Conservation (phyloP, 139 green algal genomes). For the Nannochloris sp. region DNA sequence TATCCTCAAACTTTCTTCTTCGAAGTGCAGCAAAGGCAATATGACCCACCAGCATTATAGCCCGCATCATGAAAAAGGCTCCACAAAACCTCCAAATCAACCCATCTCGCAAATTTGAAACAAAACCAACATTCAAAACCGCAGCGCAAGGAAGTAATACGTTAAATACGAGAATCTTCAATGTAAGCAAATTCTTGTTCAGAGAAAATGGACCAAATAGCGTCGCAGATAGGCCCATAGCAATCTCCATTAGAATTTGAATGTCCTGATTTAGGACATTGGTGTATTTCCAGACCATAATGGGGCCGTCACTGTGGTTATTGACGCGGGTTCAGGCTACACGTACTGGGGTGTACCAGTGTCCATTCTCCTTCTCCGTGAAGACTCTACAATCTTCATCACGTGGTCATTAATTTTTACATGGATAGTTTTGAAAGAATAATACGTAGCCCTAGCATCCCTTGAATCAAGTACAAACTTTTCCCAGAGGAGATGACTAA, state of each 20-base stretch:
- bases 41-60: background rate
- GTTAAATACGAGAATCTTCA: background rate
- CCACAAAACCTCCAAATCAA: background rate
- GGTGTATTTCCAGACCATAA: constrained; percentile 6
- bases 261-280: constrained; percentile 9
- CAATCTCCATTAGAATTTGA: constrained; percentile 6
- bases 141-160: background rate
- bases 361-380: no score
- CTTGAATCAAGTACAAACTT: no score
- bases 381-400: no score
- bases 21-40: background rate
- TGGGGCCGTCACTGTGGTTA: background rate
- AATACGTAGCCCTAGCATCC: no score
- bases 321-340: no score
- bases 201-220: constrained; percentile 1
- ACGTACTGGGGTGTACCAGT: no score
- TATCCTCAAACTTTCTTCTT: background rate
- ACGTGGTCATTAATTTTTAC: no score
- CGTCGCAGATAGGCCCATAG: background rate
- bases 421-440: no score
- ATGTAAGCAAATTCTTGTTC: background rate
- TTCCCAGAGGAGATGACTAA: background rate
- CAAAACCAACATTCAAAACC: background rate
- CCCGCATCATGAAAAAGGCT: background rate
- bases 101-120: background rate